Conservation (phyloP, 2,329 filamentous ascomycete genomes). For the Westerdykella aurantiaca region DNA sequence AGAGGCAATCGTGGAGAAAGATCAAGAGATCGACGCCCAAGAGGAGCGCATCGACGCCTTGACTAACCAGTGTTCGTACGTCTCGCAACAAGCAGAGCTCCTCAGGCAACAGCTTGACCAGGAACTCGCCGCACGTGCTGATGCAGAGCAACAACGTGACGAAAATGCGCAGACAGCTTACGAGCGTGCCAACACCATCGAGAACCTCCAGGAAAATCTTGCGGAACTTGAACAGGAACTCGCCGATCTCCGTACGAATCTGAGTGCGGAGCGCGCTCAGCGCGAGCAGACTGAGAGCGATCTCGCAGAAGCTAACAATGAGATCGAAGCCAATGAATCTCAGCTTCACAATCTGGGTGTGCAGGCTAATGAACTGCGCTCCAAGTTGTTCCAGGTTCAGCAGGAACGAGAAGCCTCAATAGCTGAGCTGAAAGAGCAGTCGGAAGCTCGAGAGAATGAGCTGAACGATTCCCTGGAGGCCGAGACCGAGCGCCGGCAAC, state of each 20-base stretch:
- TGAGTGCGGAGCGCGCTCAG: constrained; percentile 40
- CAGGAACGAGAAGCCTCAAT: constrained; percentile 38
- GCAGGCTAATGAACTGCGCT: constrained; percentile 45
- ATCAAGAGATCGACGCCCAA: constrained; percentile 34
- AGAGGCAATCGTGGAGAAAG: constrained; percentile 35
- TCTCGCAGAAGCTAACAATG: constrained; percentile 39
- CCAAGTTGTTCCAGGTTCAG: constrained; percentile 45
- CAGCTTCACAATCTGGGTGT: constrained; percentile 39
- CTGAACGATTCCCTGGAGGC: constrained; percentile 35
- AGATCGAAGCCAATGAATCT: constrained; percentile 38
- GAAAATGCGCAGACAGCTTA: constrained; percentile 32
- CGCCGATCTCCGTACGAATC: constrained; percentile 31
- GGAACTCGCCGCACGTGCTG: constrained; percentile 28
- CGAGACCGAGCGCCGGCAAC: constrained; percentile 37
- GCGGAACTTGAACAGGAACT: constrained; percentile 37
- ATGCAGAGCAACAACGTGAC: constrained; percentile 35
- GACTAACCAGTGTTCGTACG: constrained; percentile 4
- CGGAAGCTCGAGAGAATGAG: constrained; percentile 37
- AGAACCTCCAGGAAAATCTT: constrained; percentile 30
- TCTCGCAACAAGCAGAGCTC: constrained; percentile 26
- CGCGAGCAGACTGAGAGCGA: constrained; percentile 41
- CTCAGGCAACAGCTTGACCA: constrained; percentile 32
- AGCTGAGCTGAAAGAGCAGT: constrained; percentile 32
- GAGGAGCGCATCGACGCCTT: constrained; percentile 34
- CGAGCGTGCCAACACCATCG: constrained; percentile 32